A percentile compares a stretch with the other conserved stretches of the same genome.
Conservation (phyloP, 441 rosid genomes). For the Kokia cookei region DNA sequence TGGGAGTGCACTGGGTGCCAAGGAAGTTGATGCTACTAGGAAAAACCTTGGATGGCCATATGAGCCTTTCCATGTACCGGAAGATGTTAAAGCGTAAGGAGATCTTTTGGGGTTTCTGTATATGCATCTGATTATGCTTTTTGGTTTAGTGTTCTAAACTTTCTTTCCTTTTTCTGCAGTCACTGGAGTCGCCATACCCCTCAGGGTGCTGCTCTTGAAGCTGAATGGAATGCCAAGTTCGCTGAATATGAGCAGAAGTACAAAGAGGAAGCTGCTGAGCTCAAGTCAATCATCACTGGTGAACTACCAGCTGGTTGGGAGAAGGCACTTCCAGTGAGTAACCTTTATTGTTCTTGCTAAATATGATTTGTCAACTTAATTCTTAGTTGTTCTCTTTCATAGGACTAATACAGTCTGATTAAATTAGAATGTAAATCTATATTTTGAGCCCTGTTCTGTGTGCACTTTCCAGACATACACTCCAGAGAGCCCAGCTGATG, state of each 20-base stretch:
- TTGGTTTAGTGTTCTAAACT: constrained; percentile 9
- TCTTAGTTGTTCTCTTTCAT: neutral
- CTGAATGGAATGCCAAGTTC: constrained; percentile 87
- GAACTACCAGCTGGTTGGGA: constrained; percentile 96
- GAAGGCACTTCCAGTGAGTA: constrained; percentile 95
- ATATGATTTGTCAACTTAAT: neutral
- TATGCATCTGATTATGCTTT: neutral
- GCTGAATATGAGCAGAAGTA: constrained; percentile 90
- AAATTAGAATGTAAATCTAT: neutral
- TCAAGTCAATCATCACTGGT: constrained; percentile 75
- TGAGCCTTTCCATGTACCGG: constrained; percentile 85
- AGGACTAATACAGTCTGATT: neutral
- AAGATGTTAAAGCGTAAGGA: constrained; percentile 63
- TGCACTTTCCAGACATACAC: constrained; percentile 52
- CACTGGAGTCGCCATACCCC: constrained; percentile 94
- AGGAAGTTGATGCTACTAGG: constrained; percentile 93
- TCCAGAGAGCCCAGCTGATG: constrained; percentile 73
- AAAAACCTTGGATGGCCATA: constrained; percentile 80
- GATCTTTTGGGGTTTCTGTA: neutral
- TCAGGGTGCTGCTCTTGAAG: constrained; percentile 72
- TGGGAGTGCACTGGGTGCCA: constrained; percentile 83
- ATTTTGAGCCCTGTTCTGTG: neutral
- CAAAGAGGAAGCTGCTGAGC: constrained; percentile 89
- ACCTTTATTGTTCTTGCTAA: constrained; percentile 4
- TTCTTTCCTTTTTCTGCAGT: constrained; percentile 34